These are phyloP conservation scores for Stereocaulon alpinum DNA, from an alignment of 495 filamentous ascomycete species.

Conservation along the genomic window DNA sequence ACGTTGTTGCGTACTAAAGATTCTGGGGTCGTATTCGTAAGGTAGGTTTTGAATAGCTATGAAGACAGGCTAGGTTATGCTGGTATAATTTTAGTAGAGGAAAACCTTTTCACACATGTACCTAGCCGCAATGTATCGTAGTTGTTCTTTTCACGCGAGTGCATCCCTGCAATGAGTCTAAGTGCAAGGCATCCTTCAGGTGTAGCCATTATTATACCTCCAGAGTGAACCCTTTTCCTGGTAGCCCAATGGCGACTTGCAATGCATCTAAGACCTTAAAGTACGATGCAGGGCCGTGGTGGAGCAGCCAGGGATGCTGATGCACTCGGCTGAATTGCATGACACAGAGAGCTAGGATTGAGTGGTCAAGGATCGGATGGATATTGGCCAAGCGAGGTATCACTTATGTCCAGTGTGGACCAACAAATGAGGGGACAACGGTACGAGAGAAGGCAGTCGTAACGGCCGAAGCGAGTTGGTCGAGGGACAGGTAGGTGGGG, in stretches of 20 bases:
- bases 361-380: background rate
- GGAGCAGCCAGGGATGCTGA: background rate
- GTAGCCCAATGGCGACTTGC: background rate
- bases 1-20: conserved; percentile 4
- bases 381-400: background rate
- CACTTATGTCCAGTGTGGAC: background rate
- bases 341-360: background rate
- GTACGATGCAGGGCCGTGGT: background rate
- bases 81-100: too few relatives aligned
- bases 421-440: background rate
- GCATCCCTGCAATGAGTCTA: too few relatives aligned
- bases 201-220: too few relatives aligned
- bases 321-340: background rate
- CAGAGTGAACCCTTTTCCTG: too few relatives aligned
- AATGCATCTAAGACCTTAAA: background rate
- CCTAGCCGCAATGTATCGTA: too few relatives aligned
- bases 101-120: too few relatives aligned
- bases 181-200: too few relatives aligned
- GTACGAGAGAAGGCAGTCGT: background rate
- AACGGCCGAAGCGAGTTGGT: background rate
- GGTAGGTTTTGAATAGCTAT: too few relatives aligned
- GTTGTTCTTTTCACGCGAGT: too few relatives aligned
- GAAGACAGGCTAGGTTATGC: too few relatives aligned
- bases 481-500: background rate
- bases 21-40: too few relatives aligned